Base-by-base conservation (phyloP, 1,139 yeast species). In the Debaryomyces sp. region DNA sequence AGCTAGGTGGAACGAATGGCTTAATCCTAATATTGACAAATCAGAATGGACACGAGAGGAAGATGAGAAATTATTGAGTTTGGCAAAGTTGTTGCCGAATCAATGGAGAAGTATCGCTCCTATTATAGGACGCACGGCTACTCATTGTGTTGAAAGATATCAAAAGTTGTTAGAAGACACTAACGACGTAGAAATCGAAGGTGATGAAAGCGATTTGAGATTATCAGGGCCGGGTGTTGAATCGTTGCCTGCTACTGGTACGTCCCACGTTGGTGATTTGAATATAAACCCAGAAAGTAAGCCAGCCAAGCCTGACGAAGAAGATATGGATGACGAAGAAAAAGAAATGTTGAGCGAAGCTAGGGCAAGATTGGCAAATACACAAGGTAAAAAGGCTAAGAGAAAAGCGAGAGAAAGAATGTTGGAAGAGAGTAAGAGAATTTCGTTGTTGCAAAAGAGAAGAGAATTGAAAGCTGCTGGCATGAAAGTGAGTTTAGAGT, bases 341-440 rank as follows among this genome's bases (percentile, higher is more conserved):
- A 71, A 81, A 52, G 98, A 94, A 63, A 91, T 94, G 97, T 69
- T 94, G 9, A 84, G 92, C 8, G 99, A 94, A 62, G 98, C 99
- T 0, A 80, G 88, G 47, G 96, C 97, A 1, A 79, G 99, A 57
- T 71, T 94, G 55, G 90, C 96, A 8, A 92, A 90, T 59, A 92
- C 97, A 0, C 94, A 88, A 63, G 99, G 99, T 52, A 91, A 92
- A 59, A 94, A 94, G 67, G 98, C 98, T 0, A 89, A 91, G 53
- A 71, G 99, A 51, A 89, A 92, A 62, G 90, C 88, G 3, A 75
- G 99, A 49, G 99, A 94, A 61, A 74, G 95, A 48, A 80, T 90
- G 81, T 56, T 75, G 38, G 89, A 85, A 45, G 92, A 87, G 60
- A 85, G 89, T 50, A 80, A 83, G 58, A 71, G 96, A 38, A 75